These are phyloP conservation scores for Penicillium sp. DNA, from an alignment of 2,329 filamentous ascomycete genomes.

Conservation along the genomic window DNA sequence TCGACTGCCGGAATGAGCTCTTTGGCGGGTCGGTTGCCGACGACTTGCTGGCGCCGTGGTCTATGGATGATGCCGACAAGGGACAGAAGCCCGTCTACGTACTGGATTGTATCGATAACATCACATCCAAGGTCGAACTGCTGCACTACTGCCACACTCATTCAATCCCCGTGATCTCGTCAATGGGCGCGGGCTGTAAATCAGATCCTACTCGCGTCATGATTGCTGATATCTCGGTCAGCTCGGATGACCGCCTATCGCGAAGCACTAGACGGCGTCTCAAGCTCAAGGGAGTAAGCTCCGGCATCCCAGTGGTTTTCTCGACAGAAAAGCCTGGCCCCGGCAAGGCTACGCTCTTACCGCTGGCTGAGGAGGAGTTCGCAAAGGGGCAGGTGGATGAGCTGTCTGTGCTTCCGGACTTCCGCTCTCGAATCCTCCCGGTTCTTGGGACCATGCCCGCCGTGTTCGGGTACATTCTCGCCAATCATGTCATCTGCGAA, in stretches of 20 bases:
- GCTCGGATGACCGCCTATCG: slow-evolving; percentile 86
- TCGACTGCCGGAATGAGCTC: slow-evolving; percentile 84
- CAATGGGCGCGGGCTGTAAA: slow-evolving; percentile 97
- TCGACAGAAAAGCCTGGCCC: slow-evolving; percentile 88
- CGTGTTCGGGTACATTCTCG: slow-evolving; percentile 87
- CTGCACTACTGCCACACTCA: slow-evolving; percentile 85
- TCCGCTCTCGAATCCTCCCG: slow-evolving; percentile 90
- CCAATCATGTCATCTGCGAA: slow-evolving; percentile 88
- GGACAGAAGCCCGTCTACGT: slow-evolving; percentile 76
- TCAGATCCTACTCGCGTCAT: slow-evolving; percentile 82
- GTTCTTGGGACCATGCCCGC: slow-evolving; percentile 97
- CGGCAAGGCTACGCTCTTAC: slow-evolving; percentile 88
- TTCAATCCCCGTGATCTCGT: slow-evolving; percentile 81
- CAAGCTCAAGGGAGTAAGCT: slow-evolving; percentile 75
- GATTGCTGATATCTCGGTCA: slow-evolving; percentile 87
- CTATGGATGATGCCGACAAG: slow-evolving; percentile 48
- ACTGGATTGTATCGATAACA: slow-evolving; percentile 98
- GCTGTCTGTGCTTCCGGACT: slow-evolving; percentile 86
- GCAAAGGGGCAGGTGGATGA: slow-evolving; percentile 84
- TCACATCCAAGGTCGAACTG: slow-evolving; percentile 91
- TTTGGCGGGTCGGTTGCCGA: slow-evolving; percentile 73
- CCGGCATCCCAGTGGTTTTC: slow-evolving; percentile 89
- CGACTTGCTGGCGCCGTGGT: slow-evolving; percentile 70
- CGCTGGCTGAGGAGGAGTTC: slow-evolving; percentile 86
- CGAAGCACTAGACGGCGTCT: slow-evolving; percentile 80